Evolutionary conservation across 169 alveolate species (phyloP), one percentile per base, ranked within the genome.

Genomic region (Babesia caballi): DNA sequence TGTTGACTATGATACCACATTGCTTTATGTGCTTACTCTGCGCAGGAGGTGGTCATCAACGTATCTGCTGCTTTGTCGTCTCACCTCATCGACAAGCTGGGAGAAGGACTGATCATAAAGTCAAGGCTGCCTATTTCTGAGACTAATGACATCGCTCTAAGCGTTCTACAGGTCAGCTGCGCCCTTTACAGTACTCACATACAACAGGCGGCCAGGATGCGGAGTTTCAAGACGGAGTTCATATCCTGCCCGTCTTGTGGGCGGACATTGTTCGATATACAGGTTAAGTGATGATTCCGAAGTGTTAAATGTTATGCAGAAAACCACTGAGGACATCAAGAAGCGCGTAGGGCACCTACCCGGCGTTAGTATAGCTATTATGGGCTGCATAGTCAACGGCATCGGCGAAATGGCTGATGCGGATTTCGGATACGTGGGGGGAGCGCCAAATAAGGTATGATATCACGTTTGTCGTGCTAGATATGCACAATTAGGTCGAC

Each of bases 391-490:
- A 46, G 96, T 92, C 61, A 92, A 92, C 61, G 96, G 96, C n/a
- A 90, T 90, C 19, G 96, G 96, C 0, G 96, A 92, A 65, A 92
- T 92, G 96, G 96, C 94, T 0, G 96, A 92, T 61, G 96, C 96
- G n/a, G 95, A 92, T 75, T 92, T 92, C 60, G 96, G 96, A 50
- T 92, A 92, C 47, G 96, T 88, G 5, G 95, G 95, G 17, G 87
- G 93, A 17, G 84, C 91, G 30, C 94, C 93, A 2, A 88, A 89
- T 32, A 88, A 89, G 90, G 92, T 82, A 11, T 23, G 46, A 32
- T 35, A n/a, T 4, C 25, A 30, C 14, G 19, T 54, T 4, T 3
- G 6, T 4, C 6, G 21, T 33, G n/a, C n/a, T 47, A 28, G 5
- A 1, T 17, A 46, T 6, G 0, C 35, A 21, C 15, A 21, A n/a